These are phyloP conservation scores for Dissophora globulifera DNA, from an alignment of 192 early-diverging fungal species.

Conservation along the genomic window DNA sequence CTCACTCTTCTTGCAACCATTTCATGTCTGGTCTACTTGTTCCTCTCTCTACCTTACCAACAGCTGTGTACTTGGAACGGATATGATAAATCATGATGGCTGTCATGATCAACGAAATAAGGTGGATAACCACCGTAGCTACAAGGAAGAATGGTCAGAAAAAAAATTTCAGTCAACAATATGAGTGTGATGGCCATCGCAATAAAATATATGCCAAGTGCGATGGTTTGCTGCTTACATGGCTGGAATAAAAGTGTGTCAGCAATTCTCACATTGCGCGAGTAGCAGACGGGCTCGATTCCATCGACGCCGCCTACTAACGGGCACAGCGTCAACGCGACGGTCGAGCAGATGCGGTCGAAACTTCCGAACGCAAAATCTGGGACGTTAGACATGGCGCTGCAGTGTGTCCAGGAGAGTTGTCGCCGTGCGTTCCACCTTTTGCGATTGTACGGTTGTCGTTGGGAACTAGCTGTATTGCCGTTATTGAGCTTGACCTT, in stretches of 20 bases:
- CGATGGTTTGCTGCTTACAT: constrained; percentile 42
- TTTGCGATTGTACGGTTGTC: background rate
- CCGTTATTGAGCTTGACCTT: no score
- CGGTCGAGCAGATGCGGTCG: constrained; percentile 87
- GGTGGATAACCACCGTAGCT: constrained; percentile 93
- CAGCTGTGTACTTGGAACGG: constrained; percentile 97
- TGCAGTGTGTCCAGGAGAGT: no score
- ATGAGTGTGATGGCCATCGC: background rate
- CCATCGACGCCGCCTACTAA: constrained; percentile 79
- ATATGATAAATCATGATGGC: constrained; percentile 99
- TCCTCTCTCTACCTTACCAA: no score
- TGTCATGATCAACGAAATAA: constrained; percentile 95
- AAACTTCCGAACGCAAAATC: constrained; percentile 66
- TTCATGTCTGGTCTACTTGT: no score
- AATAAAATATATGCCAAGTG: background rate
- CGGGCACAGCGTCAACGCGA: constrained; percentile 90
- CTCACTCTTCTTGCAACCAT: no score
- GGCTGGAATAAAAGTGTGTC: constrained; percentile 92
- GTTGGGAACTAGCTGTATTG: no score
- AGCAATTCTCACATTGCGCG: constrained; percentile 90
- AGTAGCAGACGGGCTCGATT: constrained; percentile 90
- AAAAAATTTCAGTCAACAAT: background rate
- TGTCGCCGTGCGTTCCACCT: no score
- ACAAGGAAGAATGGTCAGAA: background rate
- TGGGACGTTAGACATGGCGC: background rate